Percentiles rank a stretch among this genome's conserved stretches.
phyloP scores from a whole-genome alignment of 768 basidiomycete genomes.

The Phallus indusiatus region DNA sequence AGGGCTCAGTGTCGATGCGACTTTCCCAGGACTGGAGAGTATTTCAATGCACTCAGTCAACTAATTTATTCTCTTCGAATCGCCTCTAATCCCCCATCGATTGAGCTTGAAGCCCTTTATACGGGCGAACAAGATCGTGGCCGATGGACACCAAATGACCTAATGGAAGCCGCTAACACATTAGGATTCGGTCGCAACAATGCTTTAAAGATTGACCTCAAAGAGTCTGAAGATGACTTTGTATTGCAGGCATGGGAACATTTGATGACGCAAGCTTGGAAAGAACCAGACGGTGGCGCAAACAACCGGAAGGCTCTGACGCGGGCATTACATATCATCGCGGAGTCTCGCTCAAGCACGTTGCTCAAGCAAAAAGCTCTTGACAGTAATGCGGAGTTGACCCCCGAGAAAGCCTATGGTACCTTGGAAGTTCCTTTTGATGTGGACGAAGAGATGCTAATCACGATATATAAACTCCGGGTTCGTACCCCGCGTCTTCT shows the following conservation, averaged over 20 bases:
- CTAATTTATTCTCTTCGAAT: slow-evolving; percentile 42
- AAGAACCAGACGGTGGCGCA: slow-evolving; percentile 31
- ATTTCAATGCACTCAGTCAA: slow-evolving; percentile 50
- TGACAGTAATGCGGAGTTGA: slow-evolving; percentile 38
- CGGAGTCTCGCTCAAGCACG: slow-evolving; percentile 49
- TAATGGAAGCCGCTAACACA: slow-evolving; percentile 32
- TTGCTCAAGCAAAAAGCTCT: slow-evolving; percentile 43
- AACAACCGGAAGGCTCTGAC: slow-evolving; percentile 45
- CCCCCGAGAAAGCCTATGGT: slow-evolving; percentile 59
- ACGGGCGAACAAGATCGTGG: slow-evolving; percentile 52
- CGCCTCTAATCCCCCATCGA: slow-evolving; percentile 32
- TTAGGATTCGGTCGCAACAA: slow-evolving; percentile 64
- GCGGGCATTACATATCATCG: slow-evolving; percentile 60
- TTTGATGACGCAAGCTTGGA: slow-evolving; percentile 49
- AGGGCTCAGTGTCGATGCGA: slow-evolving; percentile 76
- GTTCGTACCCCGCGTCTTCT: slow-evolving; percentile 27
- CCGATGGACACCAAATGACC: slow-evolving; percentile 53
- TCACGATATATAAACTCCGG: slow-evolving; percentile 63
- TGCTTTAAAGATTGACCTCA: slow-evolving; percentile 57
- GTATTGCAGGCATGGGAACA: slow-evolving; percentile 61
- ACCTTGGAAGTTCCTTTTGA: slow-evolving; percentile 60
- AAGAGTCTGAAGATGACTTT: slow-evolving; percentile 58
- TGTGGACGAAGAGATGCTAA: slow-evolving; percentile 70
- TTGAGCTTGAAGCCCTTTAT: slow-evolving; percentile 47
- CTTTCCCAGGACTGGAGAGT: slow-evolving; percentile 48